Evolutionary conservation across 768 basidiomycete species (phyloP), one percentile per base, ranked within the genome.

Genomic region (Termitomyces titanicus): DNA sequence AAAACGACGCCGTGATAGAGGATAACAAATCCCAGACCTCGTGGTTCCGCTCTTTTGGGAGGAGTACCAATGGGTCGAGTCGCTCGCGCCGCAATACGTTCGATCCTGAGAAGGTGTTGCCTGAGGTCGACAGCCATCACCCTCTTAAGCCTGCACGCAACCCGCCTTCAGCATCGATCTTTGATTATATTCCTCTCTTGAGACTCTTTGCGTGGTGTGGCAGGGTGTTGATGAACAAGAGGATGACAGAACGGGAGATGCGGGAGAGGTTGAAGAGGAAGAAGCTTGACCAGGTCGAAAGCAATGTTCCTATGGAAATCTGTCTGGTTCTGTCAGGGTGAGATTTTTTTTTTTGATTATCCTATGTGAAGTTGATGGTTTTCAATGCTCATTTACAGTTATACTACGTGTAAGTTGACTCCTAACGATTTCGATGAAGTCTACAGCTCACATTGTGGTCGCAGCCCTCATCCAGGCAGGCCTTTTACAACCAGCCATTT

Each of bases 271-370:
- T 63, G 65, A 53, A 67, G 61, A 61, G 74, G 58, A 73, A 72
- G 51, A 68, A 69, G 49, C 65, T 69, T 13, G 64, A 71, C 44
- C 57, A 70, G 22, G 70, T 78, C 6, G 81, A 84, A 63, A 80
- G 82, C 53, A 84, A 86, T 61, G 79, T 88, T 10, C 85, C 85
- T 1, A 69, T 85, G 13, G 83, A 85, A 68, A 80, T 85, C 54
- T 72, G 73, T 22, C 65, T 85, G 22, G 81, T 78, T 55, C 66
- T 86, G 25, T 79, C 78, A 15, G 80, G 72, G 71, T 80, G 57
- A 44, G 60, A 38, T 20, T 15, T 5, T 20, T 46, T 9, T 4
- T 12, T 13, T 52, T 51, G 7, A 3, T 17, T 40, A 24, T 20
- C 39, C 42, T 8, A 27, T 62, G 11, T 22, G 39, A 18, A 15